Conservation (phyloP, 208 protist species). For the Acanthamoeba lenticulata region DNA sequence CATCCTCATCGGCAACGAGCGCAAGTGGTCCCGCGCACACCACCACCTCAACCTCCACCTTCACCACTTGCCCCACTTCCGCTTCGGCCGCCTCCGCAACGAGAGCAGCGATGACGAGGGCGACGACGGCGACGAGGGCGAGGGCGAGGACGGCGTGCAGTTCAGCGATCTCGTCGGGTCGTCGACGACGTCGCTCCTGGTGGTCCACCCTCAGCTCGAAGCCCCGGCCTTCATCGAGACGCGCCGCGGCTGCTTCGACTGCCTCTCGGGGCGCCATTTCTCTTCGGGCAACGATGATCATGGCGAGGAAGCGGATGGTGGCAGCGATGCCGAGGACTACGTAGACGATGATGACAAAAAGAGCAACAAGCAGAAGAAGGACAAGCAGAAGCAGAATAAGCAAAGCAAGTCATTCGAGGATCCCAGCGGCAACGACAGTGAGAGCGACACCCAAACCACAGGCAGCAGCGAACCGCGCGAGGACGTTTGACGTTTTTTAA, state of each 20-base stretch:
- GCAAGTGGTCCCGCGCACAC: neutral
- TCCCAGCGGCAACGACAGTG: no score
- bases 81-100: neutral
- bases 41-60: neutral
- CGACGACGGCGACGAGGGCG: neutral
- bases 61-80: neutral
- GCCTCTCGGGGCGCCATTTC: neutral
- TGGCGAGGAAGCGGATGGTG: neutral
- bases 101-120: neutral
- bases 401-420: no score
- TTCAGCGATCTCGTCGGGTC: neutral
- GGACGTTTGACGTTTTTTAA: no score
- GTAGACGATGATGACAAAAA: no score
- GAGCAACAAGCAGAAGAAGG: no score
- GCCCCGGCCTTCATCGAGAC: neutral
- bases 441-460: no score
- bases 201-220: neutral
- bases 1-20: slow-evolving; percentile 18
- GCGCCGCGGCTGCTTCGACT: neutral
- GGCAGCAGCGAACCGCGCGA: no score
- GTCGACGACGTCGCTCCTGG: neutral
- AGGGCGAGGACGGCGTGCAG: neutral
- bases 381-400: no score
- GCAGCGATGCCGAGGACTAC: neutral
- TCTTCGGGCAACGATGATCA: neutral